These are phyloP conservation scores for Nectriaceae sp. DNA, from an alignment of 2,329 filamentous ascomycete genomes.

Conservation along the genomic window DNA sequence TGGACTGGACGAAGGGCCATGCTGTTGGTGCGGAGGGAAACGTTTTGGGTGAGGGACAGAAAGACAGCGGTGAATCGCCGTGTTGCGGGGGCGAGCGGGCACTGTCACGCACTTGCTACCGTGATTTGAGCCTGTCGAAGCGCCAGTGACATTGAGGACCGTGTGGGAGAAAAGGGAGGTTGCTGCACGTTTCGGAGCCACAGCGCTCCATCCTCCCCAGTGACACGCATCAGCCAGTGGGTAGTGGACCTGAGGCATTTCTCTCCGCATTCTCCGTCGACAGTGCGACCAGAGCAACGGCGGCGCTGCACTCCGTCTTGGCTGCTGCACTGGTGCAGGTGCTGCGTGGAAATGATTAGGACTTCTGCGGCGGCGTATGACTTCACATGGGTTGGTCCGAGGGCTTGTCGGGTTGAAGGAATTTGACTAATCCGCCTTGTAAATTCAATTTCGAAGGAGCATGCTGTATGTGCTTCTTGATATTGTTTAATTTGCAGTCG, in stretches of 20 bases:
- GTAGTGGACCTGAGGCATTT: conserved; percentile 36
- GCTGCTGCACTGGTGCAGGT: neutral
- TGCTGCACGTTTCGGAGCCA: conserved; percentile 14
- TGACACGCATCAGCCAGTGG: conserved; percentile 12
- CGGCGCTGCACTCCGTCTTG: too few relatives aligned
- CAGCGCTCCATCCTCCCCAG: conserved; percentile 10
- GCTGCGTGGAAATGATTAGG: neutral
- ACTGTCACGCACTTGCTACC: conserved; percentile 4
- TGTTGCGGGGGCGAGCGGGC: conserved; percentile 25
- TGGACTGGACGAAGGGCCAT: neutral
- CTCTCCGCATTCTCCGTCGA: conserved; percentile 29
- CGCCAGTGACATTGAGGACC: conserved; percentile 14
- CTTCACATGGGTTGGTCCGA: too few relatives aligned
- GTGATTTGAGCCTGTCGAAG: conserved; percentile 7
- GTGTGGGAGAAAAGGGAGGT: conserved; percentile 24
- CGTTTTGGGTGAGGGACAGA: conserved; percentile 9
- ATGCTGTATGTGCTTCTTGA: too few relatives aligned
- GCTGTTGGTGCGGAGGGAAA: conserved; percentile 12
- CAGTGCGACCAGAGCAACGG: neutral
- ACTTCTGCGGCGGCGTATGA: too few relatives aligned
- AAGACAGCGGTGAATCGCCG: conserved; percentile 1
- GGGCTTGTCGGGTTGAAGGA: too few relatives aligned
- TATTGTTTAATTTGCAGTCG: too few relatives aligned
- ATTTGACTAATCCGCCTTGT: too few relatives aligned
- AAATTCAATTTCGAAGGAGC: too few relatives aligned